Base-by-base conservation (phyloP, 805 yeast species). In the Tetrapisispora fleetii region DNA sequence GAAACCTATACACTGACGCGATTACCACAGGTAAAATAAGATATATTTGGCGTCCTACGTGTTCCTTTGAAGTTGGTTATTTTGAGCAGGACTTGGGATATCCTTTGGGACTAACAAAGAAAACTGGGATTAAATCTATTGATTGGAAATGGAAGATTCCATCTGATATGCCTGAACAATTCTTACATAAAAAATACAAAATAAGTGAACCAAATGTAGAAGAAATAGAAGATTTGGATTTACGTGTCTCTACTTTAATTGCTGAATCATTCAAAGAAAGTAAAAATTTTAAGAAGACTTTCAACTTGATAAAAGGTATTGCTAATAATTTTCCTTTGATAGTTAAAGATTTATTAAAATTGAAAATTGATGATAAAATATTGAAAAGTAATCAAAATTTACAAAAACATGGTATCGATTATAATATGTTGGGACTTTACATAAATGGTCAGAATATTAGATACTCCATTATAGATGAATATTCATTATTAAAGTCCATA, bases 21-120 rank as follows among this genome's bases (percentile, higher is more conserved):
- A 47, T 45, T 1, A 58, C 67, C 16, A 62, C 71, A 2, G 91
- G 85, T 0, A 85, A 85, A 58, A 60, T 89, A 27, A 73, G 85
- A 44, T 84, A 86, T 61, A 76, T 82, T 2, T 78, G 95, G 83
- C 75, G 96, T 55, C 82, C 88, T 56, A 71, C 78, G n/a, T 61
- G 64, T 39, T 40, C 54, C 8, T 22, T 50, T 4, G 55, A 58
- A 27, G 50, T 56, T 14, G 32, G 49, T 11, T 32, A 27, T 7
- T 41, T 49, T 8, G 39, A 35, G 2, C 37, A 32, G 17, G 37
- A 28, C 17, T 38, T 33, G 4, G 50, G 51, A 0, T 65, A 71
- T 11, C 53, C 77, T 13, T 46, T 60, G 2, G 58, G 60, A 7
- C 51, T 51, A 43, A 63, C 55, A 35, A 48, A 45, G 48, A 64